Base-by-base conservation (phyloP, 2,329 filamentous ascomycete species). In the Cordyceps fumosorosea region DNA sequence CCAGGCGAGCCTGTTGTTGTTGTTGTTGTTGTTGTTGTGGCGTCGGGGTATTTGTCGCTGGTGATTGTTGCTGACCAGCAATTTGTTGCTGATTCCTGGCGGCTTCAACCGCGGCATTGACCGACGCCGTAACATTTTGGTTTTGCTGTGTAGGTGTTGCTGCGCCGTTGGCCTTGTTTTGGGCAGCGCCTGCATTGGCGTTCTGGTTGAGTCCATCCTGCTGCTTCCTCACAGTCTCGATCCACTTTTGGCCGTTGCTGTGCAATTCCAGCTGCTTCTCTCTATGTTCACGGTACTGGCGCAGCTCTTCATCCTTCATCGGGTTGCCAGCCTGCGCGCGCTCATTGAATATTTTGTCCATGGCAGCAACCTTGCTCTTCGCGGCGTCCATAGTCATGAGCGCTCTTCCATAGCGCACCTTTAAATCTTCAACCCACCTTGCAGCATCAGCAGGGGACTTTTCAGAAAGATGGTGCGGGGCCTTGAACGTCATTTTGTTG, bases 351-450 rank as follows among this genome's bases (percentile, higher is more conserved):
- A 73, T 64, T 52, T 72, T 72, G 12, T 84, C 80, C 58, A 83
- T 71, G 56, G 71, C 70, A 2, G 70, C 70, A 4, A 82, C 68
- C 53, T 76, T 74, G n/a, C 65, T 68, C 12, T 78, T 76, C 3
- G 75, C 73, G 11, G 66, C 72, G 44, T 84, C 82, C 75, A 85
- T 83, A 2, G 77, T 75, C 65, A 78, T 71, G 6, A 85, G 69
- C 0, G 79, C 81, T 45, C 78, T 73, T 0, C 74, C 73, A 63
- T 84, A 83, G 60, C 75, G 76, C 0, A 75, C 71, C 66, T 78
- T 82, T 37, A 78, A 72, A 1, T 82, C 78, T 8, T 77, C 73
- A 2, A 79, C 68, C 80, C 80, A 84, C 64, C 81, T 81, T 1
- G 75, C 74, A 5, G 76, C 73, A n/a, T 80, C 76, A 0, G 75